Base-by-base conservation (phyloP, 257 asterid genomes). In the Scutellaria minor region DNA sequence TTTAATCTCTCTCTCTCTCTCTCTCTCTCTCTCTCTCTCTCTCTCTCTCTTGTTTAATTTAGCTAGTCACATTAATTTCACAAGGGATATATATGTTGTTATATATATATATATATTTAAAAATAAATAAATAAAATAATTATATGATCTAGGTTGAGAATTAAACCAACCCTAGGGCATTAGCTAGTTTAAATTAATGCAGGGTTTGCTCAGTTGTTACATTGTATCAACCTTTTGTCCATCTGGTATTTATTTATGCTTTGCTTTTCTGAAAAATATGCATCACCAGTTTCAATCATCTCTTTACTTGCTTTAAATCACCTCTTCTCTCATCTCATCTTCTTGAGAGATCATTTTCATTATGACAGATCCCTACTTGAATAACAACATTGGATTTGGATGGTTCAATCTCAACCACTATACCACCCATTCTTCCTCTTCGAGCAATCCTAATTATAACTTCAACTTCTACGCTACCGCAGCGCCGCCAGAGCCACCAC, bases 341-440 rank as follows among this genome's bases (percentile, higher is more conserved):
- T 14, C 45, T 13, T 22, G 37, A 31, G 2, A 31, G 37, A 31
- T 31, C 37, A 31, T 31, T 31, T 7, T 12, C 18, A 77, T 66
- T 86, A 89, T 89, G 96, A 58, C 83, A 66, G 88, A 89, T 84
- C 91, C 88, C 3, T 78, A 83, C 80, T 68, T 79, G 74, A 81
- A 76, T 61, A 50, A 61, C 72, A 50, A 61, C 72, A 55, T 68
- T 77, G 69, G 71, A 63, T 20, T 20, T 6, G 68, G 56, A 52
- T 82, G 83, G 83, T 83, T 89, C 79, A 82, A 70, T 68, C 69
- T 71, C 77, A 83, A 79, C 5, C 37, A 31, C 37, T 31, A 31
- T 31, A 4, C 78, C 3, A 4, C 78, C 3, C 83, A 24, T 24
- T 24, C 27, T 24, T 24, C 22, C 70, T 27, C 42, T 22, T 71